These are phyloP conservation scores for Mortierella sp. DNA, from an alignment of 371 early-diverging fungal species.

Conservation along the genomic window DNA sequence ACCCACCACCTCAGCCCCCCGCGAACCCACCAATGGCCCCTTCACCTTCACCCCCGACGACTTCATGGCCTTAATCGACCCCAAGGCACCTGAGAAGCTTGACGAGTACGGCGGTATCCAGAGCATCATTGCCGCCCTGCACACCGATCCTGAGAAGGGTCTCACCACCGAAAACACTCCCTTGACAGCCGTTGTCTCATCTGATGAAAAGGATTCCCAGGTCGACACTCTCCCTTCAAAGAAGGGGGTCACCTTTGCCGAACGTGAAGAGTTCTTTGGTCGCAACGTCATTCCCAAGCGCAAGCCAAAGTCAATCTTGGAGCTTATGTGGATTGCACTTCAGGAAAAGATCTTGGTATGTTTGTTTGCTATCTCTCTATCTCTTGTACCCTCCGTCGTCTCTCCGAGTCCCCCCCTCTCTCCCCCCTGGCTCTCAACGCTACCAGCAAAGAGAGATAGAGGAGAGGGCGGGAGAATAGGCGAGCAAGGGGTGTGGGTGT, in stretches of 20 bases:
- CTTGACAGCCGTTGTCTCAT: slow-evolving; percentile 30
- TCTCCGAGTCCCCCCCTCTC: neutral
- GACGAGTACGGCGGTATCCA: slow-evolving; percentile 60
- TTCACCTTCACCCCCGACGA: slow-evolving; percentile 65
- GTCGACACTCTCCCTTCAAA: neutral
- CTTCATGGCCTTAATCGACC: slow-evolving; percentile 64
- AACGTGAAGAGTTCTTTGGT: slow-evolving; percentile 66
- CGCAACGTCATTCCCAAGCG: slow-evolving; percentile 73
- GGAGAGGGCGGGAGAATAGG: no score
- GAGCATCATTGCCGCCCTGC: slow-evolving; percentile 66
- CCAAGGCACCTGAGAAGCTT: slow-evolving; percentile 63
- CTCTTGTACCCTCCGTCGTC: neutral
- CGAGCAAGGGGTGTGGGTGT: no score
- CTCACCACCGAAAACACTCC: slow-evolving; percentile 49
- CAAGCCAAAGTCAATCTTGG: slow-evolving; percentile 74
- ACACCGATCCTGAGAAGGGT: slow-evolving; percentile 60
- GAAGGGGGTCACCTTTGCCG: slow-evolving; percentile 13
- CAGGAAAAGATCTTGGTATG: slow-evolving; percentile 86
- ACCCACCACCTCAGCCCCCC: slow-evolving; percentile 9
- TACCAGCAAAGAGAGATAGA: no score
- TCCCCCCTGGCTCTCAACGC: neutral
- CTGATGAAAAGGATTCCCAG: slow-evolving; percentile 7
- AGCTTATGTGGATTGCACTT: slow-evolving; percentile 83
- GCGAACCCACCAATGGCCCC: slow-evolving; percentile 56
- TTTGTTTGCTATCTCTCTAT: neutral